Evolutionary conservation across 2,329 filamentous ascomycete genomes (phyloP), one percentile per base, ranked within the genome.

Genomic region (Penicillium sp.): DNA sequence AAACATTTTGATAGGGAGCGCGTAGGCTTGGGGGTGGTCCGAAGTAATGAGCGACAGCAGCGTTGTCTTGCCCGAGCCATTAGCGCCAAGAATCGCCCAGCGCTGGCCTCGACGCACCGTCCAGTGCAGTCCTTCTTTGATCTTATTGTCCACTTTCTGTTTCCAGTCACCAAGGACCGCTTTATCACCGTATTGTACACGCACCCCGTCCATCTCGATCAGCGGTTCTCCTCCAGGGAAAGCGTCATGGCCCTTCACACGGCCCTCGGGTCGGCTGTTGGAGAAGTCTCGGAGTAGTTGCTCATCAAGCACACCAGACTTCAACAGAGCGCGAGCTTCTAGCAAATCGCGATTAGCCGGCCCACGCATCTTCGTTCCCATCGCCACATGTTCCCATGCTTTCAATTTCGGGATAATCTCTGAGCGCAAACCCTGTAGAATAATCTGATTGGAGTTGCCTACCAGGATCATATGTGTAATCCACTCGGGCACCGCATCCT

Each of bases 1-100:
- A 68, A 99, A 97, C 13, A 96, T 79, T 61, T 84, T 87, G 55
- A 99, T 87, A 0, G 93, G 92, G 23, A 92, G 83, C 0, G 89
- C 90, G 70, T 97, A 99, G 0, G 92, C 86, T 71, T 97, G 93
- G 0, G 94, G 94, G 64, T 99, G 94, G 66, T 99, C 94, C 1
- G 93, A 97, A 54, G 90, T 95, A 53, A 99, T 88, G 6, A 99
- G 80, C 5, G 91, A 94, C 26, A 97, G 82, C 36, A 99, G 81
- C 0, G 94, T 99, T 0, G 94, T 99, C 76, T 99, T 99, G 16
- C 94, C 94, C 0, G 90, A 96, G 12, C 82, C 94, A 63, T 99
- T 97, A 29, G 92, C 88, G 0, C 94, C 94, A 66, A 99, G 94
- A 16, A 97, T 83, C 3, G 89, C 93, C 88, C 91, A 96, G 57